Base-by-base conservation (phyloP, 257 asterid genomes). In the Galeopsis tetrahit region DNA sequence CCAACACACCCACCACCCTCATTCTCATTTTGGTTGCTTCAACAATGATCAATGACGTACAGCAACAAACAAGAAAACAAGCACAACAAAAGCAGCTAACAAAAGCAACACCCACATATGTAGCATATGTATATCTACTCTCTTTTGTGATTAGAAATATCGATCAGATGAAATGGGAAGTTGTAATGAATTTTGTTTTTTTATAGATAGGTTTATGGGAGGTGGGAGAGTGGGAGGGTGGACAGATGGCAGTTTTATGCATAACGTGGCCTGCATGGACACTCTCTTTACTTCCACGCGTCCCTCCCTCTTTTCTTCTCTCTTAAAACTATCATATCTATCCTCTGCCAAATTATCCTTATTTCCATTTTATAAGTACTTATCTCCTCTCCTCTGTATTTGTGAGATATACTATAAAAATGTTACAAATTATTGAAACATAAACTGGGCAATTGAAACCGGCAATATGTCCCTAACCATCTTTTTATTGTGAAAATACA, bases 81-180 rank as follows among this genome's bases (percentile, higher is more conserved):
- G 34, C 48, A 80, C 77, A 17, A 73, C 66, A 13, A 80, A 34
- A 1, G 72, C 81, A 2, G 81, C 75, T 34, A 72, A 2, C 2
- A 80, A 2, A 63, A 80, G 79, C 76, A 80, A 63, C 7, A 77
- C 79, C 84, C 79, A 73, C 55, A 72, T 44, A 63, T 71, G 74
- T 40, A 49, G 78, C 75, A 78, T 78, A 17, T 17, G 6, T 14
- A 15, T 53, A 11, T 48, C n/a, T 3, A 46, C 14, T 46, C 14
- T 4, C 15, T 46, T 48, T 39, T 39, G 5, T 3, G 43, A 38
- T 39, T 39, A 39, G 5, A 1, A 39, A 2, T 39, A 39, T 39
- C 43, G 43, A 39, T 4, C 0, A n/a, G n/a, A n/a, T n/a, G n/a
- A n/a, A n/a, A n/a, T n/a, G n/a, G n/a, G n/a, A n/a, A n/a, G 42